phyloP scores from a whole-genome alignment of 257 asterid species.

The Solanum raphanifolium region DNA sequence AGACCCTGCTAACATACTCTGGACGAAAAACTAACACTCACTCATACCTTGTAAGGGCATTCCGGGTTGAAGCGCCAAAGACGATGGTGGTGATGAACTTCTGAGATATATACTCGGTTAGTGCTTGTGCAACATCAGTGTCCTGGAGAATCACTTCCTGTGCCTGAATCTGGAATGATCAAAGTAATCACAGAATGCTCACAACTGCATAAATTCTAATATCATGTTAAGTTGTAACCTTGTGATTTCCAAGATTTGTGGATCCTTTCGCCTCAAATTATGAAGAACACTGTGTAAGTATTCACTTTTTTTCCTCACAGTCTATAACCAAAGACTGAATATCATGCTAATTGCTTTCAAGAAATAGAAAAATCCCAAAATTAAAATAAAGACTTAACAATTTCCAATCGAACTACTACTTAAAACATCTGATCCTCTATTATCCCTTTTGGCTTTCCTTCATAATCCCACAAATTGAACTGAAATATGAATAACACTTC shows the following conservation, averaged over 20 bases:
- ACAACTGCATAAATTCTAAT: background rate
- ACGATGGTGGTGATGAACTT: constrained; percentile 39
- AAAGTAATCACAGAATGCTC: background rate
- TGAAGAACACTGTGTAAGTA: background rate
- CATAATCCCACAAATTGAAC: background rate
- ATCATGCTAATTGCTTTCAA: background rate
- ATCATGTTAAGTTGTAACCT: background rate
- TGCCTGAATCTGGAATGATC: constrained; percentile 41
- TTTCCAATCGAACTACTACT: background rate
- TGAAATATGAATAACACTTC: background rate
- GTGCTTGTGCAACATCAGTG: constrained; percentile 39
- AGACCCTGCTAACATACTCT: background rate
- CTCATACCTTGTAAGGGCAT: constrained; percentile 51
- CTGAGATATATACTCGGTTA: constrained; percentile 30
- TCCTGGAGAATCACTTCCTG: constrained; percentile 61
- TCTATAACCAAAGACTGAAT: background rate
- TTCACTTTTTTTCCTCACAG: background rate
- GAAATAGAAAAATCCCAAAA: background rate
- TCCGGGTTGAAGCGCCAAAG: constrained; percentile 60
- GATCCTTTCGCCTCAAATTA: background rate
- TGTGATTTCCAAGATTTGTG: background rate
- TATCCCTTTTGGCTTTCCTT: background rate
- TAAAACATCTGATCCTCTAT: background rate
- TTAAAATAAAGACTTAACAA: background rate
- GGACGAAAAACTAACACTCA: background rate